A percentile compares a stretch with the other conserved stretches of the same genome.
phyloP scores from a whole-genome alignment of 2,329 filamentous ascomycete genomes.

The Capronia coronata region DNA sequence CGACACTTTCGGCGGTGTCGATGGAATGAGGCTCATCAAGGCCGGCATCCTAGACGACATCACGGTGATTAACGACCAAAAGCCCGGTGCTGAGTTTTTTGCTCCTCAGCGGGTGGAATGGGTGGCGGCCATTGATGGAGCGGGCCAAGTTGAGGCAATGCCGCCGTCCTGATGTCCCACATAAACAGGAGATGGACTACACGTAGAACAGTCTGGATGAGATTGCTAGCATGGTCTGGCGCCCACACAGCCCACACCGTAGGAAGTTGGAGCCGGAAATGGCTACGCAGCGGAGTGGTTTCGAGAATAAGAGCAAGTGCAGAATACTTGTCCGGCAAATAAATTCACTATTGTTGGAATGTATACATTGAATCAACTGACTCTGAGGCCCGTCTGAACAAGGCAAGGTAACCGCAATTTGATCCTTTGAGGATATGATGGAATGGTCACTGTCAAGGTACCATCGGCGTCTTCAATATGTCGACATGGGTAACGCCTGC shows the following conservation, averaged over 20 bases:
- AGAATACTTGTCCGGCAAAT: not conserved
- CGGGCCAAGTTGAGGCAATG: slow-evolving; percentile 21
- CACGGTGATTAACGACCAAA: slow-evolving; percentile 29
- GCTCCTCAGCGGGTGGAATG: slow-evolving; percentile 20
- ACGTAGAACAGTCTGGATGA: too few relatives aligned
- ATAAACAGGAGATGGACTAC: too few relatives aligned
- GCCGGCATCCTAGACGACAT: slow-evolving; percentile 36
- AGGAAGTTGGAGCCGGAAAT: too few relatives aligned
- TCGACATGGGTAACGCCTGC: slow-evolving; percentile 10
- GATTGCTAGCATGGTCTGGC: too few relatives aligned
- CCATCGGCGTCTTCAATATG: not conserved
- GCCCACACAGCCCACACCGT: too few relatives aligned
- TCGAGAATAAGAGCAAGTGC: too few relatives aligned
- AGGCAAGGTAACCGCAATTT: not conserved
- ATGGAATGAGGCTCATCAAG: slow-evolving; percentile 32
- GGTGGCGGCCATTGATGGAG: slow-evolving; percentile 15
- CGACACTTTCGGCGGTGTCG: slow-evolving; percentile 28
- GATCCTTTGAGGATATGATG: not conserved
- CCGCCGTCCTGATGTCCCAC: not conserved
- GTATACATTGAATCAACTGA: slow-evolving; percentile 5
- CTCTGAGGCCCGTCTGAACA: too few relatives aligned
- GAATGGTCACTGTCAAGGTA: not conserved
- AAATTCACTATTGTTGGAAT: slow-evolving; percentile 1
- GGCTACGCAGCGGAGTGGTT: too few relatives aligned
- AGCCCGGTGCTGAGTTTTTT: slow-evolving; percentile 33